Conservation (phyloP, 805 yeast genomes). For the Teunomyces pallodes region DNA sequence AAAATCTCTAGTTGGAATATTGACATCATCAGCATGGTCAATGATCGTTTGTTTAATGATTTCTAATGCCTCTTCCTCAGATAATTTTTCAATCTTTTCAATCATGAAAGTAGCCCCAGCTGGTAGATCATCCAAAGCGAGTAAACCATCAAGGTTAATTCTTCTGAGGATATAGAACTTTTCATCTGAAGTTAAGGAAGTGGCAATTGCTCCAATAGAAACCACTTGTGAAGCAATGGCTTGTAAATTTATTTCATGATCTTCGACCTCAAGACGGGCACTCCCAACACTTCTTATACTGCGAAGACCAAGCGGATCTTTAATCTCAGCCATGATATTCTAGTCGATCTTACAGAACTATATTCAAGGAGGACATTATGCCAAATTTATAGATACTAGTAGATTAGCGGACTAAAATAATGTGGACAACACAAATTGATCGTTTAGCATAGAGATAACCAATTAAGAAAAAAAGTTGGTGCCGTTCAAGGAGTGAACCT, state of each 20-base stretch:
- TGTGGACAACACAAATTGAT: background rate
- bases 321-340: background rate
- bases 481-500: background rate
- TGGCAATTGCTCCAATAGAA: constrained; percentile 25
- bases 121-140: constrained; percentile 28
- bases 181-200: constrained; percentile 21
- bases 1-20: constrained; percentile 28
- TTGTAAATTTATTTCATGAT: constrained; percentile 11
- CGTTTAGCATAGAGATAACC: background rate
- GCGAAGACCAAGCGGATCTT: constrained; percentile 1
- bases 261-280: constrained; percentile 8
- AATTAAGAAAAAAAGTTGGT: background rate
- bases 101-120: constrained; percentile 36
- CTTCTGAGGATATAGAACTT: constrained; percentile 26
- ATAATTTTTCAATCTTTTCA: constrained; percentile 34
- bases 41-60: constrained; percentile 38
- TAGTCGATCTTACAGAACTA: background rate
- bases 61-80: constrained; percentile 37
- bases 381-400: background rate
- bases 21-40: constrained; percentile 38
- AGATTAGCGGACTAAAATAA: background rate
- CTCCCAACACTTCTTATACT: constrained; percentile 1
- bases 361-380: background rate
- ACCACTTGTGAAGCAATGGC: constrained; percentile 21
- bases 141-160: constrained; percentile 25